Conservation (phyloP, 345 rosid genomes). For the Salix caprea region DNA sequence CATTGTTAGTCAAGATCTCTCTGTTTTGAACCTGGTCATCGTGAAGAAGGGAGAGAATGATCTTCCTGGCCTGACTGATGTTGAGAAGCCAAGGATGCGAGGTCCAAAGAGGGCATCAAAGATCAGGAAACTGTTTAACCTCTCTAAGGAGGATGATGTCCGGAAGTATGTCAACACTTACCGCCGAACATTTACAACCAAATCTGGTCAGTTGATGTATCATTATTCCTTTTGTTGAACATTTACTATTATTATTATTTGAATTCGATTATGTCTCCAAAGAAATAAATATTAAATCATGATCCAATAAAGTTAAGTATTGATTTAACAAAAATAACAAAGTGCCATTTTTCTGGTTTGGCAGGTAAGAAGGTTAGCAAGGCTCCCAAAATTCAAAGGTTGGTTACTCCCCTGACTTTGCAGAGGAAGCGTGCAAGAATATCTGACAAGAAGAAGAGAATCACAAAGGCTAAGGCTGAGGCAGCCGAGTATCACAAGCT, state of each 20-base stretch:
- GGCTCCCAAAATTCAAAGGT: constrained; percentile 29
- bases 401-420: constrained; percentile 25
- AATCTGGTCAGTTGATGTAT: constrained; percentile 44
- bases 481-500: constrained; percentile 28
- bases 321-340: not conserved
- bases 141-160: constrained; percentile 74
- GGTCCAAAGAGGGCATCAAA: constrained; percentile 85
- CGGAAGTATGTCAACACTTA: constrained; percentile 76
- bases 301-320: not conserved
- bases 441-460: constrained; percentile 26
- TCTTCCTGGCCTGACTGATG: constrained; percentile 72
- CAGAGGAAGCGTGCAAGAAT: constrained; percentile 28
- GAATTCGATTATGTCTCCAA: not conserved
- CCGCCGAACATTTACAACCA: constrained; percentile 69
- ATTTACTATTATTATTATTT: not conserved
- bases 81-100: constrained; percentile 76
- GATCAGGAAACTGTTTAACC: constrained; percentile 73
- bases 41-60: constrained; percentile 80
- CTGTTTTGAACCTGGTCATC: constrained; percentile 74
- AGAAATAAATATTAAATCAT: not conserved
- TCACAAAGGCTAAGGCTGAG: constrained; percentile 27
- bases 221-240: not conserved
- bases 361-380: constrained; percentile 28
- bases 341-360: not conserved
- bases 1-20: constrained; percentile 75